Evolutionary conservation across 306 rosid genomes (phyloP), one percentile per base, ranked within the genome.

Genomic region (Begonia fuchsioides): DNA sequence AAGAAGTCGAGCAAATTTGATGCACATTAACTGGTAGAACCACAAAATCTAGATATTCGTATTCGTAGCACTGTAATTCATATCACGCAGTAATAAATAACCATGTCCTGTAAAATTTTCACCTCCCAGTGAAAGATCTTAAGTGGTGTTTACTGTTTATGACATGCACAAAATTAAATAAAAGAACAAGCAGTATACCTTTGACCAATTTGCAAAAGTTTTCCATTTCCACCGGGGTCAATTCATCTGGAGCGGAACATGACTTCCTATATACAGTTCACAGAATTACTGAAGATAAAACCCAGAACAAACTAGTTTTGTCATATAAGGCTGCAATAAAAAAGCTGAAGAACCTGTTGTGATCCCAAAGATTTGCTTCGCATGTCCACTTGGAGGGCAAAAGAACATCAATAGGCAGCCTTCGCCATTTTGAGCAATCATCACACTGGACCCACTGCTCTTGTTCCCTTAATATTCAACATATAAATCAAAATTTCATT

Each of bases 391-490:
- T 90, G 32, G 80, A 76, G 68, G 95, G 87, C 70, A 90, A 66
- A 50, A 85, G 85, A 49, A 79, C 67, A 48, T 90, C 94, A 44
- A 81, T 76, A 1, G 98, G 95, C 67, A 90, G 69, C 69, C 75
- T 79, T 57, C 95, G 70, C 98, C 95, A 90, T 73, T 81, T 90
- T 47, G 72, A 85, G 79, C 98, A 90, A 63, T 55, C 71, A 60
- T 90, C 98, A 63, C 98, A 90, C 68, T 90, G 92, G 49, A 72
- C 78, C 98, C 98, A 90, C 68, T 90, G 98, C 81, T 90, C 98
- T 49, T 65, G 77, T 69, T 71, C 72, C 82, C 98, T 90, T 59
- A 53, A 56, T 53, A 61, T 52, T 8, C 67, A 73, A 53, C 50
- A 49, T 48, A 71, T 59, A 13, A 58, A 32, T 58, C 56, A 17